phyloP scores from a whole-genome alignment of 108 stramenopile genomes.

The Hondaea fermentalgiana region DNA sequence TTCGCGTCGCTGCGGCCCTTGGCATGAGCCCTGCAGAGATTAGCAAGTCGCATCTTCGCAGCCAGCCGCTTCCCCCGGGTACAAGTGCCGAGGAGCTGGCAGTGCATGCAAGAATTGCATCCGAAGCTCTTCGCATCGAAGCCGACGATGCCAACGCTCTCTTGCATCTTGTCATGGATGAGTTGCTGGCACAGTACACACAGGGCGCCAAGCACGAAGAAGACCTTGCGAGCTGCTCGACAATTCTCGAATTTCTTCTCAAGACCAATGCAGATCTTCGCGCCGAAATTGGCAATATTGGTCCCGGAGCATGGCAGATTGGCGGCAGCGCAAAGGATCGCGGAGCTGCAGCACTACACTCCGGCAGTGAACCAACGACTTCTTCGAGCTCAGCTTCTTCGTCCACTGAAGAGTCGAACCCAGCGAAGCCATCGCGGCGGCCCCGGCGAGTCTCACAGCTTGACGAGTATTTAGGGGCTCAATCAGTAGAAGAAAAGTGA shows the following conservation, averaged over 20 bases:
- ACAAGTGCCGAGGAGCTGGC: neutral
- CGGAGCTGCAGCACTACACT: too few relatives aligned
- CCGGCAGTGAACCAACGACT: too few relatives aligned
- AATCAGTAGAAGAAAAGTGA: neutral
- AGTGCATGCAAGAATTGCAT: neutral
- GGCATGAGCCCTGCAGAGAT: neutral
- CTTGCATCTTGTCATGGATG: neutral
- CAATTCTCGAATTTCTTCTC: neutral
- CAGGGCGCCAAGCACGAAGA: conserved; percentile 7
- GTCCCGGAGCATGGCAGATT: neutral
- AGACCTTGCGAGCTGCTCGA: neutral
- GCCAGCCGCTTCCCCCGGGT: neutral
- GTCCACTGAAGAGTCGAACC: too few relatives aligned
- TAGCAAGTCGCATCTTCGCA: neutral
- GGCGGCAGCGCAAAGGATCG: too few relatives aligned
- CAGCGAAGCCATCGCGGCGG: too few relatives aligned
- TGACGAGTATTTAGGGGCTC: neutral
- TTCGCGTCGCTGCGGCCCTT: neutral
- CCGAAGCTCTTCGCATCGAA: neutral
- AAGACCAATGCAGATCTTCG: neutral
- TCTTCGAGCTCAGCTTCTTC: too few relatives aligned
- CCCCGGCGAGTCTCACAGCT: neutral
- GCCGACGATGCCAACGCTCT: neutral
- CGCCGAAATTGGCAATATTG: neutral
- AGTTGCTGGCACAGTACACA: neutral